Evolutionary conservation across 805 yeast species (phyloP), one percentile per base, ranked within the genome.

Genomic region (Wickerhamomyces subpelliculosus): DNA sequence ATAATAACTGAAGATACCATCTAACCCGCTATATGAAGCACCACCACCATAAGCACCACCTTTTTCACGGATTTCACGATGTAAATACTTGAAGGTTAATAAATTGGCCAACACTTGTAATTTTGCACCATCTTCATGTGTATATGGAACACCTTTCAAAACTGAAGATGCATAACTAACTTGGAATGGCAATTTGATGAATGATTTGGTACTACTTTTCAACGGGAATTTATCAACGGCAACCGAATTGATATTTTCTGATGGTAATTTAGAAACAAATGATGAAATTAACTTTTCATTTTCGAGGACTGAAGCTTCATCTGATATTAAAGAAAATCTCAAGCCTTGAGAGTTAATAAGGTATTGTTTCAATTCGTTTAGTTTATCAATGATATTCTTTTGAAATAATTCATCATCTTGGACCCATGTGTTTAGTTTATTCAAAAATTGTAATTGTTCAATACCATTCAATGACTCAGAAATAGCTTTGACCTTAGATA

Each of bases 31-130:
- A 57, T 80, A 93, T 8, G 74, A 64, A 5, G 95, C 84, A 4
- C 98, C 98, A 6, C 96, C 97, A 8, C 98, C 98, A 55, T 93
- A 93, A 0, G 98, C 98, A 42, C 98, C 98, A 40, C 96, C 96
- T 52, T 90, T 78, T 55, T 93, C 98, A 47, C 98, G 75, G 27
- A 93, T 78, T 46, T 88, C 95, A 11, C 86, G 75, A 59, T 93
- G 98, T 35, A 93, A 65, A 48, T 84, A 76, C 53, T 84, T 85
- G 61, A 82, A 89, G 0, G 95, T 81, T 48, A 88, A 59, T 41
- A 93, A 58, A 48, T 83, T 89, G 1, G 96, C 72, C 34, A 93
- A 67, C 0, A 93, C 76, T 59, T 86, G 95, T 32, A 93, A 69
- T 1, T 87, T 69, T 0, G 97, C 95, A 27, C 95, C 88, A 46